These are phyloP conservation scores for Carex arenaria DNA, from an alignment of 202 grass and related monocot species.

Conservation along the genomic window DNA sequence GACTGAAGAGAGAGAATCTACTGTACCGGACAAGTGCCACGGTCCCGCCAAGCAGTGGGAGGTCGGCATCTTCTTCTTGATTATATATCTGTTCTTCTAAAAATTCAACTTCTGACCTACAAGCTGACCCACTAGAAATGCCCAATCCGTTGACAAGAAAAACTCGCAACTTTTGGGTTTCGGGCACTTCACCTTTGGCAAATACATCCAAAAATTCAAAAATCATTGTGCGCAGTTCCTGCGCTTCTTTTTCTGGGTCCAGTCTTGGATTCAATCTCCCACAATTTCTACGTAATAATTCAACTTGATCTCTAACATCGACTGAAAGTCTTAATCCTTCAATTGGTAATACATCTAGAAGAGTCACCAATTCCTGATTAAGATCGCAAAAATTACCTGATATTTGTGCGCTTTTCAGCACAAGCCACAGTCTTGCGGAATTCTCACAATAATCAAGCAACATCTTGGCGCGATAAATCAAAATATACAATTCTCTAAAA, in stretches of 20 bases:
- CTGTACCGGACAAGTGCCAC: conserved; percentile 69
- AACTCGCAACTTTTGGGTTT: conserved; percentile 19
- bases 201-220: conserved; percentile 42
- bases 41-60: conserved; percentile 51
- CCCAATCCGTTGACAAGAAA: conserved; percentile 43
- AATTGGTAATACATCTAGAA: conserved; percentile 72
- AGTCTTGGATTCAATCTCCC: conserved; percentile 31
- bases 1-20: conserved; percentile 71
- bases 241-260: conserved; percentile 47
- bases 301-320: conserved; percentile 51
- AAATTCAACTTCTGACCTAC: conserved; percentile 70
- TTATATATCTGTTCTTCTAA: conserved; percentile 79
- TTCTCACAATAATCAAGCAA: conserved; percentile 70
- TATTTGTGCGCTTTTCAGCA: conserved; percentile 47
- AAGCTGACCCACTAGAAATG: conserved; percentile 41
- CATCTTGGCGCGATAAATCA: conserved; percentile 81
- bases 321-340: conserved; percentile 39
- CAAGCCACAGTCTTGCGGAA: conserved; percentile 63
- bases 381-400: conserved; percentile 70
- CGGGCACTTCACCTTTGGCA: conserved; percentile 36
- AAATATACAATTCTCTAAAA: conserved; percentile 93
- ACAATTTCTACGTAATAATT: conserved; percentile 50
- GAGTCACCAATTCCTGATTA: conserved; percentile 72
- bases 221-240: conserved; percentile 41
- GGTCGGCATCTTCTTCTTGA: conserved; percentile 75